phyloP scores from a whole-genome alignment of 352 stramenopile genomes.

The Paralagenidium karlingii region DNA sequence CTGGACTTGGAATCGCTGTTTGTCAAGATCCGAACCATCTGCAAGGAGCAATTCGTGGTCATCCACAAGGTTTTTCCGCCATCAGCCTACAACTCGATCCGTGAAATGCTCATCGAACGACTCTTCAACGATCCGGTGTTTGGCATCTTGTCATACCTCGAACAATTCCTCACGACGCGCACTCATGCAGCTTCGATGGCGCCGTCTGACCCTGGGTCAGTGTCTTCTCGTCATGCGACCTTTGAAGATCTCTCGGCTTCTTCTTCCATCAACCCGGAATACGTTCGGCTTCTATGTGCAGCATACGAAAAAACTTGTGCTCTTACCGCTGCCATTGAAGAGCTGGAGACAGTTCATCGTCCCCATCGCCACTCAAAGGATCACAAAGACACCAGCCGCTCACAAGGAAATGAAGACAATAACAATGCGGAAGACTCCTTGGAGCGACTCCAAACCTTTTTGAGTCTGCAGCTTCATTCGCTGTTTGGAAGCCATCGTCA shows the following conservation, averaged over 20 bases:
- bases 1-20: constrained; percentile 54
- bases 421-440: constrained; percentile 6
- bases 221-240: too few species aligned
- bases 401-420: constrained; percentile 1
- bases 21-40: constrained; percentile 40
- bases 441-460: constrained; percentile 53
- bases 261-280: constrained; percentile 13
- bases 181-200: too few species aligned
- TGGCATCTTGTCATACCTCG: constrained; percentile 59
- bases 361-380: neutral
- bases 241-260: neutral
- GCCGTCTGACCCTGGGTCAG: too few species aligned
- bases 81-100: constrained; percentile 21
- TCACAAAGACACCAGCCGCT: constrained; percentile 6
- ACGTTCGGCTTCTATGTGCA: constrained; percentile 41
- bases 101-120: constrained; percentile 51
- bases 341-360: constrained; percentile 6
- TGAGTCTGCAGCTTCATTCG: constrained; percentile 63
- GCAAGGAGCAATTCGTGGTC: constrained; percentile 53
- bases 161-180: constrained; percentile 35
- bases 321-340: constrained; percentile 33
- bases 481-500: constrained; percentile 63
- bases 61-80: constrained; percentile 48
- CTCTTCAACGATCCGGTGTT: constrained; percentile 74
- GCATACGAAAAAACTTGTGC: constrained; percentile 52